Evolutionary conservation across 257 asterid species (phyloP).

Genomic region (Penstemon newberryi): DNA sequence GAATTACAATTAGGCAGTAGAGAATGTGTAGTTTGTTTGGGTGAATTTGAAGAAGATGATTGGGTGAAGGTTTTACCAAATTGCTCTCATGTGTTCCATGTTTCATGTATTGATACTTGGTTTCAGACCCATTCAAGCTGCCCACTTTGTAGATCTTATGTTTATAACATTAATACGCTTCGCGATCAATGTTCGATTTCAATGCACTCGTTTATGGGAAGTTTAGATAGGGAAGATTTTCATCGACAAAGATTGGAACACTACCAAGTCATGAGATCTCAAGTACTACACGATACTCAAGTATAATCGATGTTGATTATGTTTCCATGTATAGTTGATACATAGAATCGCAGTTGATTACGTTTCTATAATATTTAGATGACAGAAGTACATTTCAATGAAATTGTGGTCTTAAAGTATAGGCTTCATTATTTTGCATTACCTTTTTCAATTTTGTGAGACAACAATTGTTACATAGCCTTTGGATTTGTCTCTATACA

Average conservation of each 20-base stretch:
- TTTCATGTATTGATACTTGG: slow-evolving; percentile 76
- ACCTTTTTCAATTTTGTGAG: too few relatives aligned
- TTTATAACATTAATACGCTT: slow-evolving; percentile 9
- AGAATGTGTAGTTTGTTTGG: slow-evolving; percentile 73
- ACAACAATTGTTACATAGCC: too few relatives aligned
- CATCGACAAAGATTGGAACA: slow-evolving; percentile 35
- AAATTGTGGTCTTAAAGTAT: too few relatives aligned
- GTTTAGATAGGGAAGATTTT: slow-evolving; percentile 49
- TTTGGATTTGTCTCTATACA: too few relatives aligned
- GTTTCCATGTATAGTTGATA: background rate
- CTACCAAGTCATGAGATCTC: slow-evolving; percentile 13
- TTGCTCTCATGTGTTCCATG: slow-evolving; percentile 71
- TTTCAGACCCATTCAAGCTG: slow-evolving; percentile 79
- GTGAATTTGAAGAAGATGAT: slow-evolving; percentile 66
- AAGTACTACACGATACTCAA: slow-evolving; percentile 21
- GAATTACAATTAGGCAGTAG: slow-evolving; percentile 3
- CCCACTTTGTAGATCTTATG: slow-evolving; percentile 60
- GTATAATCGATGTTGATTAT: too few relatives aligned
- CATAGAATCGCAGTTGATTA: slow-evolving; percentile 6
- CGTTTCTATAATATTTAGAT: background rate
- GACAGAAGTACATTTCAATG: too few relatives aligned
- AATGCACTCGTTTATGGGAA: slow-evolving; percentile 34
- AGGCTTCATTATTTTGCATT: too few relatives aligned
- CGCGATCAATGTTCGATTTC: slow-evolving; percentile 26
- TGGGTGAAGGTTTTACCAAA: slow-evolving; percentile 62